These are phyloP conservation scores for Arthrobotrys sinensis DNA, from an alignment of 2,329 filamentous ascomycete genomes.

Conservation along the genomic window DNA sequence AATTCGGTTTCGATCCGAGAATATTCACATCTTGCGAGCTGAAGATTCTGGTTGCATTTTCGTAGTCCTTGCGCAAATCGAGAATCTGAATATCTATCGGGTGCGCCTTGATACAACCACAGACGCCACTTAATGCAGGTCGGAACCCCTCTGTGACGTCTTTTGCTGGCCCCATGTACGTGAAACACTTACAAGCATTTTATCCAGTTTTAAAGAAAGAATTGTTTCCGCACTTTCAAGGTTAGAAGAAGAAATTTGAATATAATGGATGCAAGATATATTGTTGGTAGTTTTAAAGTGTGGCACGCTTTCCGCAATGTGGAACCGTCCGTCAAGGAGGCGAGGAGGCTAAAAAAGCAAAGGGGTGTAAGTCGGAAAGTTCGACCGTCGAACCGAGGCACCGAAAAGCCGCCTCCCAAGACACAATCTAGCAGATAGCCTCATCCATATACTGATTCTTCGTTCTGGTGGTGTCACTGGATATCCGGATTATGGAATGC, in stretches of 20 bases:
- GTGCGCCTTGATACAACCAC: constrained; percentile 9
- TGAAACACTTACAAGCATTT: constrained; percentile 43
- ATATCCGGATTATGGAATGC: constrained; percentile 50
- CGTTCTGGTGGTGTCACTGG: constrained; percentile 29
- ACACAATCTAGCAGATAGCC: constrained; percentile 21
- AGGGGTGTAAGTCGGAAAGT: constrained; percentile 25
- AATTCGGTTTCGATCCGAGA: constrained; percentile 1
- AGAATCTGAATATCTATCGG: not conserved
- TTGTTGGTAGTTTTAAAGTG: constrained; percentile 40
- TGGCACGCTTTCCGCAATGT: constrained; percentile 49
- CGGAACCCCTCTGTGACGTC: constrained; percentile 42
- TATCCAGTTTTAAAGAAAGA: constrained; percentile 37
- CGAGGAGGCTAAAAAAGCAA: constrained; percentile 56
- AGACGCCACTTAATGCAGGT: not conserved
- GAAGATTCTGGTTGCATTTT: constrained; percentile 15
- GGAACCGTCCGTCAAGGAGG: constrained; percentile 39
- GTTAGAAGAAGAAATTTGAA: not conserved
- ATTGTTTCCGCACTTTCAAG: constrained; percentile 34
- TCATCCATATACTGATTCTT: constrained; percentile 19
- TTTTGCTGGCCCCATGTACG: constrained; percentile 24
- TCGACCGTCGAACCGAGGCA: constrained; percentile 56
- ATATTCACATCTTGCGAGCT: constrained; percentile 8
- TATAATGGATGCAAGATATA: constrained; percentile 30
- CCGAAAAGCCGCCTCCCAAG: constrained; percentile 46
- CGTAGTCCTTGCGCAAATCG: constrained; percentile 27